These are phyloP conservation scores for Mycena indigotica DNA, from an alignment of 768 basidiomycete species.

Conservation along the genomic window DNA sequence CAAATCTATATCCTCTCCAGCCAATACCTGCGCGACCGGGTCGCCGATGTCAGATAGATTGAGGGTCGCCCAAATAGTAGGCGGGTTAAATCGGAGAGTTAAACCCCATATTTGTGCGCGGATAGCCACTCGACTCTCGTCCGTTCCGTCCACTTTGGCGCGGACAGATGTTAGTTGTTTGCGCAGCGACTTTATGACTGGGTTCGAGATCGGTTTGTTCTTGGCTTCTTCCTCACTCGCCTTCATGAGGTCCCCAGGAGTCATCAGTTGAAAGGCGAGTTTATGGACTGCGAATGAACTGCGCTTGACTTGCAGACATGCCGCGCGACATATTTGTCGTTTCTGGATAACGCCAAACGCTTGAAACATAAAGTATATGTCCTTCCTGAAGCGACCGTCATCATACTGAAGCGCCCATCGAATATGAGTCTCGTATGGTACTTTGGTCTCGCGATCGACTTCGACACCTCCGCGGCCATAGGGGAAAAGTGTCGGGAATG, in stretches of 20 bases:
- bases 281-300: neutral
- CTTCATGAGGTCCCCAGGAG: neutral
- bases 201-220: neutral
- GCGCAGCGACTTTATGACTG: neutral
- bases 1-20: neutral
- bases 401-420: conserved; percentile 31
- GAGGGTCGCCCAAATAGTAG: neutral
- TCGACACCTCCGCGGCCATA: conserved; percentile 38
- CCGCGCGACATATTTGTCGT: neutral
- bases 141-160: neutral
- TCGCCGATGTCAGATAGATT: neutral
- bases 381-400: conserved; percentile 33
- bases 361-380: neutral
- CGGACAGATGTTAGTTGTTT: neutral
- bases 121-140: neutral
- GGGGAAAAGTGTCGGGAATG: conserved; percentile 32
- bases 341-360: neutral
- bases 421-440: no score
- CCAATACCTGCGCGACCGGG: neutral
- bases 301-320: neutral
- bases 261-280: neutral
- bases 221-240: neutral
- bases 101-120: neutral
- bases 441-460: neutral
- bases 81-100: neutral